Conservation (phyloP, 495 filamentous ascomycete species). For the Podospora australis region DNA sequence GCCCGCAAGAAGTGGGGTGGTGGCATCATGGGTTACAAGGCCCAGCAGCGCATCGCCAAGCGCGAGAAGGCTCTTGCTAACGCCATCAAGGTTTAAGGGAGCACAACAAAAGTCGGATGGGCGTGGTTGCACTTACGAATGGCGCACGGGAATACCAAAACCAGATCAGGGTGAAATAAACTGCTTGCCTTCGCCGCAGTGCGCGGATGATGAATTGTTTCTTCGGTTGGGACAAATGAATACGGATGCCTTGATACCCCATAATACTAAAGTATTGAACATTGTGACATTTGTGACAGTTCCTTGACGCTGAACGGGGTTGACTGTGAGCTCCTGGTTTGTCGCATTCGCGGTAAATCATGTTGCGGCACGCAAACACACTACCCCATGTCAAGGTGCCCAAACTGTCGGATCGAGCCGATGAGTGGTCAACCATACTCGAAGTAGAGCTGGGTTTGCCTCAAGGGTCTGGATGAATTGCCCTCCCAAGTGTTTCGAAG, state of each 20-base stretch:
- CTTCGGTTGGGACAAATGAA: slow-evolving; percentile 13
- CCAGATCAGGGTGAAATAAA: slow-evolving; percentile 31
- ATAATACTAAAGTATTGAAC: slow-evolving; percentile 3
- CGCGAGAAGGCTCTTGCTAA: slow-evolving; percentile 88
- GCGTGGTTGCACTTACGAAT: slow-evolving; percentile 29
- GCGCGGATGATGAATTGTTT: slow-evolving; percentile 16
- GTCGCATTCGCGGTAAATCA: neutral
- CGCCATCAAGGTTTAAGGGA: slow-evolving; percentile 86
- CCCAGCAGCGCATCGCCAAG: slow-evolving; percentile 87
- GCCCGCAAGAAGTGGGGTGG: slow-evolving; percentile 93
- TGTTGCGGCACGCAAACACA: too few species aligned
- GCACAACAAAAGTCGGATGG: slow-evolving; percentile 15
- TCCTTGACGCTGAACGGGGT: neutral
- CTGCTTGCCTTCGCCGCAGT: slow-evolving; percentile 27
- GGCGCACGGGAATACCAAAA: slow-evolving; percentile 37
- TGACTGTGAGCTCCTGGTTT: slow-evolving; percentile 1
- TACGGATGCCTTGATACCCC: slow-evolving; percentile 16
- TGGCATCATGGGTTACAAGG: slow-evolving; percentile 99
- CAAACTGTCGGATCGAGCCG: too few species aligned
- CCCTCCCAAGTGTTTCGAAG: slow-evolving; percentile 3
- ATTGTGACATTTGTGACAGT: slow-evolving; percentile 3
- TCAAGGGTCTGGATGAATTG: too few species aligned
- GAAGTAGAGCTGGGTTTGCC: too few species aligned
- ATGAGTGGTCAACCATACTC: too few species aligned
- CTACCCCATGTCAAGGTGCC: too few species aligned